Evolutionary conservation across 2,329 filamentous ascomycete genomes (phyloP), one percentile per base, ranked within the genome.

Genomic region (Davidsoniella neocaledoniae): DNA sequence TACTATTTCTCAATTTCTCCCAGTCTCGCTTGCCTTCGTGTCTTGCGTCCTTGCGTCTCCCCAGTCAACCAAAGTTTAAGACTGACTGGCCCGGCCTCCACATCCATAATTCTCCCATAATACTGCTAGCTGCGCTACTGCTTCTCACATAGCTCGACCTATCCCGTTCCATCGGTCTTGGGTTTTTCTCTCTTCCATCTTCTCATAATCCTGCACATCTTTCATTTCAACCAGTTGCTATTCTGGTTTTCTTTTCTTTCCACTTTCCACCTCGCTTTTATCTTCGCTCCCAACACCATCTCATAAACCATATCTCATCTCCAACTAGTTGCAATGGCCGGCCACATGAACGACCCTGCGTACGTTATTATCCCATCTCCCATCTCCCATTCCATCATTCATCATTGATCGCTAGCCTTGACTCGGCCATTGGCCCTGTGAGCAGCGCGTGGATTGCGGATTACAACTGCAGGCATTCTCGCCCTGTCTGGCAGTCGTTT

Each of bases 321-420:
- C 29, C 10, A 50, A 29, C 26, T 36, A 44, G 38, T 45, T 21
- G 50, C 44, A 44, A 53, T 53, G 51, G 51, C 51, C 48, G 51
- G 51, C 25, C 51, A 53, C 48, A 50, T 53, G 48, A 53, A 53
- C 40, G 51, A 53, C 45, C 51, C 51, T 41, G 44, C 48, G 51
- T 53, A 53, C 45, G 51, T 53, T 43, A 25, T 26, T 43, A 17
- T 43, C 12, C 12, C 37, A 26, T 48, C 38, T 42, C 14, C 21
- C 37, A 26, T 48, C 50, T 51, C 43, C 43, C 49, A 42, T 52
- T 51, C 29, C 47, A 51, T 51, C 41, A 54, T 46, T 40, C 37
- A 23, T 56, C 38, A 55, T 44, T 54, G 17, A 14, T 16, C 16
- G 21, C 10, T 29, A 5, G 25, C 16, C 33, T 6, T 46, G 9